Evolutionary conservation across 257 asterid genomes (phyloP), one percentile per base, ranked within the genome.

Genomic region (Cordia subcordata): DNA sequence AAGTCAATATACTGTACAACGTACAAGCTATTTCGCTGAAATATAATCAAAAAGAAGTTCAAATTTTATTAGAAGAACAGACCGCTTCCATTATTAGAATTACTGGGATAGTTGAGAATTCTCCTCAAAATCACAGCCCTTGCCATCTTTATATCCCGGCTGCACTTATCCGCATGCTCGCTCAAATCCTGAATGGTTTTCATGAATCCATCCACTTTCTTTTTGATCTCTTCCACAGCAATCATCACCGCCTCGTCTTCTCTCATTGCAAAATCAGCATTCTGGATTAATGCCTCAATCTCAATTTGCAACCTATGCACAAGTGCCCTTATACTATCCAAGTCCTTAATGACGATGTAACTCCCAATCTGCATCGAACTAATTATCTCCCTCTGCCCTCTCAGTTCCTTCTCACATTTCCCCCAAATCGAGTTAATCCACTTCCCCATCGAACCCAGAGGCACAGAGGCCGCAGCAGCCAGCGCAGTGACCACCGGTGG

Each of bases 381-480:
- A 13, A 88, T 69, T 14, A 85, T 60, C 71, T 85, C 87, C 49
- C 71, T 80, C 54, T 85, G 95, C 21, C 82, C 90, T 59, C 51
- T 75, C 55, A 83, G 47, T 39, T 81, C 90, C 60, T 37, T 70
- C 73, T 82, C 96, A n/a, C 63, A 77, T 58, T 83, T 83, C 38
- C 76, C 81, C 96, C 96, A 83, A 1, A 85, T 50, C n/a, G 84
- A 79, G 53, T 82, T 80, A 39, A 88, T 58, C 95, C 96, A 88
- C 33, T 37, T 76, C 64, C 96, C 95, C 95, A 83, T 83, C 8
- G 95, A 80, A 5, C 94, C 96, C 38, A 88, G 42, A 0, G 96
- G 96, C 58, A 83, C 78, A 1, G 96, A 82, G 1, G 96, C 96
- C 0, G 96, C 96, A 0, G 95, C 95, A 10, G 94, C 93, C 67